Conservation (phyloP, 192 early-diverging fungal species). For the Haplosporangium gracile region DNA sequence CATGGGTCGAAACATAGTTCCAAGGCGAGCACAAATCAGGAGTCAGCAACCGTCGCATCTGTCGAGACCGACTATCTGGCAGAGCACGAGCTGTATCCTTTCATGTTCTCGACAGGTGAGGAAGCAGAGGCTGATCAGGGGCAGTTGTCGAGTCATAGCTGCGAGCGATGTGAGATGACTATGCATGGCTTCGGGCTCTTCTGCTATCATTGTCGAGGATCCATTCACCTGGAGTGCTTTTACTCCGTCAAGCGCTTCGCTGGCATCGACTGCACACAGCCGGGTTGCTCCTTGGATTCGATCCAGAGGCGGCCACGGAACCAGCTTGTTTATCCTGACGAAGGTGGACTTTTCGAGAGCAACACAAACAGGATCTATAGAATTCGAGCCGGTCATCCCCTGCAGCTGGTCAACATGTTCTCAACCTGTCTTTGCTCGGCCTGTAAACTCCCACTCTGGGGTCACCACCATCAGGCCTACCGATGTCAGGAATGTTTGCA, state of each 20-base stretch:
- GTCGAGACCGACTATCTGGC: slow-evolving; percentile 21
- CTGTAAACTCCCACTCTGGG: slow-evolving; percentile 69
- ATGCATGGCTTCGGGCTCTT: slow-evolving; percentile 64
- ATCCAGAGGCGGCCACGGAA: slow-evolving; percentile 19
- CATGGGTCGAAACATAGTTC: neutral
- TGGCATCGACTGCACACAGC: slow-evolving; percentile 32
- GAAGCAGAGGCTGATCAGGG: neutral
- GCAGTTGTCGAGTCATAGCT: neutral
- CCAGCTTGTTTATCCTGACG: slow-evolving; percentile 35
- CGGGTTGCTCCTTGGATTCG: slow-evolving; percentile 23
- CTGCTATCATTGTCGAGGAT: slow-evolving; percentile 66
- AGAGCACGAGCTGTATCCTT: slow-evolving; percentile 53
- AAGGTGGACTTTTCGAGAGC: slow-evolving; percentile 7
- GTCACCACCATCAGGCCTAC: slow-evolving; percentile 67
- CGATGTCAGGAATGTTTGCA: slow-evolving; percentile 64
- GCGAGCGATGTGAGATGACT: slow-evolving; percentile 37
- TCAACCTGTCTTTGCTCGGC: slow-evolving; percentile 64
- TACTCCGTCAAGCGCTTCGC: slow-evolving; percentile 46
- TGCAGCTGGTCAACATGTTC: slow-evolving; percentile 67
- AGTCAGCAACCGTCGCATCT: slow-evolving; percentile 7
- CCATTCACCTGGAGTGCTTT: slow-evolving; percentile 66
- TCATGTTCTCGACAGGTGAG: slow-evolving; percentile 30
- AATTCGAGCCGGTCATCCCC: slow-evolving; percentile 56
- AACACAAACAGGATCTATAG: slow-evolving; percentile 9
- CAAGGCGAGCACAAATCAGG: neutral